Evolutionary conservation across 2,329 filamentous ascomycete species (phyloP).

Genomic region (Tothia fuscella): DNA sequence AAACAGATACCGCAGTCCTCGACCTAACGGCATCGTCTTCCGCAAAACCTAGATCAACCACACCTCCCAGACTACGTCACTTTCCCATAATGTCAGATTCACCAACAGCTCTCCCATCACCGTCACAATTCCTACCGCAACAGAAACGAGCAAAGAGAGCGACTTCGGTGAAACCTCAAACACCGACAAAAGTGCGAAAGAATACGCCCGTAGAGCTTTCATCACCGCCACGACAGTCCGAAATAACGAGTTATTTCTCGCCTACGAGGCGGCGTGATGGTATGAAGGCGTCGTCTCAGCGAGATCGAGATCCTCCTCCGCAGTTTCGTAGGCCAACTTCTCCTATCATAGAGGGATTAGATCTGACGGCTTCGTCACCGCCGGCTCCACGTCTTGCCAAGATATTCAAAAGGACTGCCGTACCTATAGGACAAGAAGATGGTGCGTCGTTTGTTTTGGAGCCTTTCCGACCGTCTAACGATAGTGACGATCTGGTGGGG

Average conservation of each 20-base stretch:
- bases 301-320: neutral
- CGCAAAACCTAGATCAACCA: no score
- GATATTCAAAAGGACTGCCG: no score
- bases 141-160: neutral
- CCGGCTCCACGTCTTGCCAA: neutral
- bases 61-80: no score
- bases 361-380: slow-evolving; percentile 3
- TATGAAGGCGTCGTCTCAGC: neutral
- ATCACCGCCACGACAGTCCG: slow-evolving; percentile 3
- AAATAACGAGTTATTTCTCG: slow-evolving; percentile 4
- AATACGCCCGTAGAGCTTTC: neutral
- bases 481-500: no score
- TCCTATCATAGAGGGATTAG: neutral
- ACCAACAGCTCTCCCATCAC: slow-evolving; percentile 1
- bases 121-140: slow-evolving; percentile 4
- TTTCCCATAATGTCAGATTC: neutral
- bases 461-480: no score
- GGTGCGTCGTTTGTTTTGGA: no score
- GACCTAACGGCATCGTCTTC: slow-evolving; percentile 1
- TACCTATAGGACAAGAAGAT: no score
- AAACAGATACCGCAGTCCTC: slow-evolving; percentile 3
- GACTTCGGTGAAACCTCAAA: neutral
- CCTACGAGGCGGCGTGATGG: neutral
- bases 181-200: neutral
- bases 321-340: neutral